Evolutionary conservation across 2,329 filamentous ascomycete genomes (phyloP).

Genomic region (Emmonsiellopsis sp.): DNA sequence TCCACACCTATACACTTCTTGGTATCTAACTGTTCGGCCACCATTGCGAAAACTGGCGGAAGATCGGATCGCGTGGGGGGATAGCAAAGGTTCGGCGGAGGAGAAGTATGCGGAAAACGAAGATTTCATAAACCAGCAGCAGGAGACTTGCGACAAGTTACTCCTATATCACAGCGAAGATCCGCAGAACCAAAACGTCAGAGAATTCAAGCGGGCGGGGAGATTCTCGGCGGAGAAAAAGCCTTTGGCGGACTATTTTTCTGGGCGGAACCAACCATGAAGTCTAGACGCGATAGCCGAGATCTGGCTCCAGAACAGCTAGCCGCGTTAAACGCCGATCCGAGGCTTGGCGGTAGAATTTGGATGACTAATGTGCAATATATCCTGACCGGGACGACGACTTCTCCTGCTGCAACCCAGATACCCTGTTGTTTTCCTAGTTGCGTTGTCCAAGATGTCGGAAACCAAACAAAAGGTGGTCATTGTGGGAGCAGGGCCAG

Average conservation of each 20-base stretch:
- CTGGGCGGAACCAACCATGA: background rate
- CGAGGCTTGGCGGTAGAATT: no score
- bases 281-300: background rate
- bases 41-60: slow-evolving; percentile 7
- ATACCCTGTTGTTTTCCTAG: background rate
- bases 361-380: no score
- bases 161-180: background rate
- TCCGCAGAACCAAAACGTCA: background rate
- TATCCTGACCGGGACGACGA: no score
- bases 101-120: background rate
- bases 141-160: background rate
- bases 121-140: background rate
- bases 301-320: background rate
- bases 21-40: slow-evolving; percentile 22
- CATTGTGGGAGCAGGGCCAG: slow-evolving; percentile 85
- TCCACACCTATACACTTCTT: slow-evolving; percentile 65
- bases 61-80: background rate
- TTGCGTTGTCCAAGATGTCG: background rate
- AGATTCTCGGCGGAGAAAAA: background rate
- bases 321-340: background rate
- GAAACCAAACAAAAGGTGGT: slow-evolving; percentile 56
- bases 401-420: background rate
- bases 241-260: background rate
- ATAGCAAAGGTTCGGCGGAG: background rate
- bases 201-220: background rate